These are phyloP conservation scores for Talaromyces sp. DNA, from an alignment of 2,329 filamentous ascomycete species.

Conservation along the genomic window DNA sequence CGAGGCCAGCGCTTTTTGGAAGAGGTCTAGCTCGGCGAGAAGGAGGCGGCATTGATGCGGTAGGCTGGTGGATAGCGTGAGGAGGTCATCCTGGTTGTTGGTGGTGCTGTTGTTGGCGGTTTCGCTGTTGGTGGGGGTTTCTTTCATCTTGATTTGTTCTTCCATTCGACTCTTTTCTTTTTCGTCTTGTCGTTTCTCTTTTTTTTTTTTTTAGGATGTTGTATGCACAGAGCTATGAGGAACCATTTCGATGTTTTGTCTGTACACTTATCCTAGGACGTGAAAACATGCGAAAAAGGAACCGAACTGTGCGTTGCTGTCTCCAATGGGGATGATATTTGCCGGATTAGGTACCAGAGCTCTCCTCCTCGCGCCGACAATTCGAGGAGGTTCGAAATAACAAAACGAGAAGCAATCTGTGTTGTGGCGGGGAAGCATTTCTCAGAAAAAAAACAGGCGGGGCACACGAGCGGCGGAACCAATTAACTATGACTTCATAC, in stretches of 20 bases:
- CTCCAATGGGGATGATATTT: neutral
- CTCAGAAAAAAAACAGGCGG: too few relatives aligned
- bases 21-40: slow-evolving; percentile 40
- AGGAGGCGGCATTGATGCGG: slow-evolving; percentile 35
- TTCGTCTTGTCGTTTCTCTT: neutral
- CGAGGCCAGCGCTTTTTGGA: slow-evolving; percentile 36
- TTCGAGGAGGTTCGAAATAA: too few relatives aligned
- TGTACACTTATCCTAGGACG: neutral
- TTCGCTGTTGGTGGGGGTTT: neutral
- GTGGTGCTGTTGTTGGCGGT: neutral
- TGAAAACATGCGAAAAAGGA: neutral
- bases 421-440: neutral
- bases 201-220: neutral
- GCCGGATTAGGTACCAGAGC: neutral
- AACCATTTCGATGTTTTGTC: neutral
- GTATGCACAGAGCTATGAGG: neutral
- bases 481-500: neutral
- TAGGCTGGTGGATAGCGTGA: slow-evolving; percentile 24
- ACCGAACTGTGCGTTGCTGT: neutral
- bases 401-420: neutral
- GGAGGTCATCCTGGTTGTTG: neutral
- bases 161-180: neutral
- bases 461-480: neutral
- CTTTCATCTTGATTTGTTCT: neutral
- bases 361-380: neutral